Percentiles rank a stretch among this genome's conserved stretches.
Conservation (phyloP, 441 rosid species). For the Pelargonium myrrhifolium region DNA sequence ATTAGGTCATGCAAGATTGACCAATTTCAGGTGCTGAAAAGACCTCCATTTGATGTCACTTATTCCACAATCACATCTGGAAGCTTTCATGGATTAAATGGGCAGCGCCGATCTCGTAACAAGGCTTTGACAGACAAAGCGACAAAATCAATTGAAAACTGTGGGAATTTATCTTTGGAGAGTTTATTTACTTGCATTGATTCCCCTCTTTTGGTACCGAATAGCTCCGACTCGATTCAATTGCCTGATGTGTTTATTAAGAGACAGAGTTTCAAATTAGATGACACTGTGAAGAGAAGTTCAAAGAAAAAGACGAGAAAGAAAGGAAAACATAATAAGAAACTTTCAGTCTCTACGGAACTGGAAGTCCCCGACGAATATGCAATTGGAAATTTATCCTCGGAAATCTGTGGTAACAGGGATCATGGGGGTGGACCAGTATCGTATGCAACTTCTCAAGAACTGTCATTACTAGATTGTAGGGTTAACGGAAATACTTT, state of each 20-base stretch:
- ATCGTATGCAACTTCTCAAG: slow-evolving; percentile 21
- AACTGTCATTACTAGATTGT: slow-evolving; percentile 23
- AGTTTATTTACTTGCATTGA: slow-evolving; percentile 20
- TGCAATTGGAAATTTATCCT: slow-evolving; percentile 19
- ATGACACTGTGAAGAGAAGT: slow-evolving; percentile 23
- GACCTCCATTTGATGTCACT: slow-evolving; percentile 21
- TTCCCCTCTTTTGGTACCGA: slow-evolving; percentile 20
- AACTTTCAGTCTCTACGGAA: slow-evolving; percentile 19
- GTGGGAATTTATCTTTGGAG: slow-evolving; percentile 18
- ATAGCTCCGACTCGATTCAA: slow-evolving; percentile 21
- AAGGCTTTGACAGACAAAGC: slow-evolving; percentile 21
- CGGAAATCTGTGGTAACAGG: slow-evolving; percentile 19
- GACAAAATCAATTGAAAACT: slow-evolving; percentile 19
- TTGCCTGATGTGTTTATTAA: slow-evolving; percentile 16
- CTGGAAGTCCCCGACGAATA: slow-evolving; percentile 22
- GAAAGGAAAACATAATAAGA: slow-evolving; percentile 36
- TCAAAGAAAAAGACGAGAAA: slow-evolving; percentile 31
- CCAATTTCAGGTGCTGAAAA: slow-evolving; percentile 16
- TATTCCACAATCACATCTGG: slow-evolving; percentile 21
- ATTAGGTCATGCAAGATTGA: slow-evolving; percentile 22
- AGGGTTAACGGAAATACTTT: slow-evolving; percentile 16
- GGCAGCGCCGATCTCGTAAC: slow-evolving; percentile 19
- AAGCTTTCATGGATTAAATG: slow-evolving; percentile 24
- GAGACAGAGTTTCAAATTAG: slow-evolving; percentile 15
- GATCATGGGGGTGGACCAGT: slow-evolving; percentile 19